These are phyloP conservation scores for Dacryopinax primogenitus DNA, from an alignment of 768 basidiomycete species.

Conservation along the genomic window DNA sequence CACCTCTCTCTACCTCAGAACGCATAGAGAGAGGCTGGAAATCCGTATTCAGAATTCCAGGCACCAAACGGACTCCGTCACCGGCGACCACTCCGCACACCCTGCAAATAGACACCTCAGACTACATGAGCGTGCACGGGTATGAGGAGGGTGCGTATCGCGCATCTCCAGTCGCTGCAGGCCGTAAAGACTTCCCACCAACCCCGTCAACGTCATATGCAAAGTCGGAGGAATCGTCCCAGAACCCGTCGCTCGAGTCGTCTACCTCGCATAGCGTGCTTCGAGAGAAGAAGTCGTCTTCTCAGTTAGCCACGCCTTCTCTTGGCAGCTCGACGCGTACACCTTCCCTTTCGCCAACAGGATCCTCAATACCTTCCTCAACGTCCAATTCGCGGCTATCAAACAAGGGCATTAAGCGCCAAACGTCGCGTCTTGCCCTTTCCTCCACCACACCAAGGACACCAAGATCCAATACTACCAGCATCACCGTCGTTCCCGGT, in stretches of 20 bases:
- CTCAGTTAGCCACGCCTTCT: not conserved
- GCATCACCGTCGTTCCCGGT: not conserved
- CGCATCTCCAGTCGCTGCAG: not conserved
- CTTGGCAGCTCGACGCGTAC: not conserved
- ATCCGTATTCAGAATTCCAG: slow-evolving; percentile 12
- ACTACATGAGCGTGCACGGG: slow-evolving; percentile 11
- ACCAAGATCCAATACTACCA: not conserved
- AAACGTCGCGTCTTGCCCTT: not conserved
- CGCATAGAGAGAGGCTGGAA: slow-evolving; percentile 9
- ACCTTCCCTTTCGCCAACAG: not conserved
- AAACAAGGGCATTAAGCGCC: not conserved
- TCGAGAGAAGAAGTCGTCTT: slow-evolving; percentile 1
- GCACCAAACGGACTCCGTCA: not conserved
- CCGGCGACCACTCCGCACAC: slow-evolving; percentile 10
- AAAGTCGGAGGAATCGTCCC: not conserved
- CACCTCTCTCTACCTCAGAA: slow-evolving; percentile 8
- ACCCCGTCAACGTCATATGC: not conserved
- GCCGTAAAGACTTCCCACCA: not conserved
- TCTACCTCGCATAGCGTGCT: not conserved
- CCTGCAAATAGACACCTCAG: slow-evolving; percentile 12
- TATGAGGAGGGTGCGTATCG: slow-evolving; percentile 4
- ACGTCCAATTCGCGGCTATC: not conserved
- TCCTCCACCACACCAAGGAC: not conserved
- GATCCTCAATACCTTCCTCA: not conserved
- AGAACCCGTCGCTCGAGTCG: slow-evolving; percentile 4